phyloP scores from a whole-genome alignment of 2,329 filamentous ascomycete species.

The Cladophialophora chaetospira region DNA sequence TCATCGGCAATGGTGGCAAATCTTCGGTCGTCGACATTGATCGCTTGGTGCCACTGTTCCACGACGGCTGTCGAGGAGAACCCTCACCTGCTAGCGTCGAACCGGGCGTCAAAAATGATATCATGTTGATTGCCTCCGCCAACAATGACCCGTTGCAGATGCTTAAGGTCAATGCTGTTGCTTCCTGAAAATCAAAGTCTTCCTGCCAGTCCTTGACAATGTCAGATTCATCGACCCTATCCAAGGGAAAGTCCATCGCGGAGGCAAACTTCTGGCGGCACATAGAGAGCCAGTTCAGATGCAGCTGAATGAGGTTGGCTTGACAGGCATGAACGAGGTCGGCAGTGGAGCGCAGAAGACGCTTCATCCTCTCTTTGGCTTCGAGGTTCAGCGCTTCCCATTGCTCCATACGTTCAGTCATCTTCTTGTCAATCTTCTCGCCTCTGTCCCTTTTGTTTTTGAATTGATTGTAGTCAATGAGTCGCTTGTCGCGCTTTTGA shows the following conservation, averaged over 20 bases:
- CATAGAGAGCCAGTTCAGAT: conserved; percentile 77
- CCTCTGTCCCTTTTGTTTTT: conserved; percentile 75
- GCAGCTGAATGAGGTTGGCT: conserved; percentile 79
- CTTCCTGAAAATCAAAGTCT: conserved; percentile 76
- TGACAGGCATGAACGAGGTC: conserved; percentile 82
- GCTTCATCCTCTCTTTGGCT: conserved; percentile 86
- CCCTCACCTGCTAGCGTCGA: conserved; percentile 44
- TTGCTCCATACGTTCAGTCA: conserved; percentile 79
- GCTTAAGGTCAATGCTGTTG: conserved; percentile 68
- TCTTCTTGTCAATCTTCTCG: conserved; percentile 84
- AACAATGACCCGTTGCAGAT: conserved; percentile 74
- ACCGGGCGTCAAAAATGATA: conserved; percentile 61
- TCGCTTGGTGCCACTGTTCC: conserved; percentile 52
- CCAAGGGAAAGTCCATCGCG: conserved; percentile 71
- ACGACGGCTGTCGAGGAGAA: conserved; percentile 52
- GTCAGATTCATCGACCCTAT: conserved; percentile 67
- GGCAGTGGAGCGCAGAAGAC: conserved; percentile 77
- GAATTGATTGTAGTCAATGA: conserved; percentile 82
- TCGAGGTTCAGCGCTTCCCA: conserved; percentile 91
- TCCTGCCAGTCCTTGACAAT: conserved; percentile 76
- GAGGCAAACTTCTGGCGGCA: conserved; percentile 63
- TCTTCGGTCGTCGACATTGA: conserved; percentile 45
- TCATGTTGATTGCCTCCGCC: conserved; percentile 59
- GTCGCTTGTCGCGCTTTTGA: conserved; percentile 91
- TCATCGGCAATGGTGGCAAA: conserved; percentile 53